Conservation (phyloP, 257 asterid genomes). For the Nicotiana undulata region DNA sequence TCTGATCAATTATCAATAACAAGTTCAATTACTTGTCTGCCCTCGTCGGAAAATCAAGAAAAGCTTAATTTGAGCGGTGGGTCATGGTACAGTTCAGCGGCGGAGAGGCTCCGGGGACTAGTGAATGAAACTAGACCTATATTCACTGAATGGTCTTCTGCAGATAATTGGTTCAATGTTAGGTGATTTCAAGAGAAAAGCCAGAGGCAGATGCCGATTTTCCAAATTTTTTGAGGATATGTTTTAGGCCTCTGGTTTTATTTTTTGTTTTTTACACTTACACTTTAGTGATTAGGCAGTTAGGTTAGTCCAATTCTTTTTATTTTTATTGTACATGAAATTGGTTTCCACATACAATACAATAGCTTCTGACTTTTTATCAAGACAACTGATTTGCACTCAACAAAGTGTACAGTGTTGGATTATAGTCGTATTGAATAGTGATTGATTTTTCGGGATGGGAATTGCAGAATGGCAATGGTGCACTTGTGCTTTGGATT, state of each 20-base stretch:
- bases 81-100: conserved; percentile 19
- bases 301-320: neutral
- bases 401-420: neutral
- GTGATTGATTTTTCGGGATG: neutral
- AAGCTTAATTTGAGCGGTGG: conserved; percentile 12
- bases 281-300: neutral
- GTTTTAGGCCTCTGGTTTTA: conserved; percentile 5
- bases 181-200: conserved; percentile 30
- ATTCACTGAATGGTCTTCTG: conserved; percentile 35
- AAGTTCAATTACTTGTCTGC: conserved; percentile 31
- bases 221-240: conserved; percentile 15
- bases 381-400: neutral
- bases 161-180: conserved; percentile 58
- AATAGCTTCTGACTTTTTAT: neutral
- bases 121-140: conserved; percentile 11
- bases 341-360: neutral
- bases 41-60: conserved; percentile 22
- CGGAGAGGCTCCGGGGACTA: conserved; percentile 36
- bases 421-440: neutral
- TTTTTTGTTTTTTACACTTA: neutral
- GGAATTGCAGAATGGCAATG: neutral
- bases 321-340: neutral
- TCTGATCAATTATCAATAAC: conserved; percentile 22
- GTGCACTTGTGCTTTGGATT: no score
- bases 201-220: neutral